Percentiles rank a stretch among this genome's conserved stretches.
These are phyloP conservation scores for Fraxinus paxiana DNA, from an alignment of 305 asterid species.

Conservation along the genomic window DNA sequence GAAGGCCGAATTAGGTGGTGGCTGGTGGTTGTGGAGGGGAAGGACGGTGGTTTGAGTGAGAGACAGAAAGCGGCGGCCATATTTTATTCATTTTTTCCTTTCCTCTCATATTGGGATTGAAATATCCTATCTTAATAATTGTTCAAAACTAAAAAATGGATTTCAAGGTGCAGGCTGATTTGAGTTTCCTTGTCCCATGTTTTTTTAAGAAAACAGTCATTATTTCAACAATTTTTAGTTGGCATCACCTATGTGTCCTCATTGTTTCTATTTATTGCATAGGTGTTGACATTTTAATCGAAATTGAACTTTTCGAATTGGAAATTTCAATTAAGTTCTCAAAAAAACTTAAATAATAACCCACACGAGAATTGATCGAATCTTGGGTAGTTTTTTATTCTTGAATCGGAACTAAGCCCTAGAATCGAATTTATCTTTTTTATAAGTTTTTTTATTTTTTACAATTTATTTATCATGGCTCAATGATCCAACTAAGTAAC, in stretches of 20 bases:
- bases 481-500: too few species aligned
- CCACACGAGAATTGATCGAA: background rate
- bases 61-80: conserved; percentile 36
- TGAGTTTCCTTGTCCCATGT: background rate
- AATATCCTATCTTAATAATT: background rate
- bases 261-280: background rate
- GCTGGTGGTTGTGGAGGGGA: conserved; percentile 31
- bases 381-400: background rate
- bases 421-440: too few species aligned
- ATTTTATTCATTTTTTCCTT: background rate
- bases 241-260: background rate
- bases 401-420: background rate
- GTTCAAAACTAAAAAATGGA: background rate
- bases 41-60: conserved; percentile 32
- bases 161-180: background rate
- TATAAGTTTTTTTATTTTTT: too few species aligned
- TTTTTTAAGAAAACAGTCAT: background rate
- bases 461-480: background rate
- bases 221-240: background rate
- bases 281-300: background rate
- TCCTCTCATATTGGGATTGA: background rate
- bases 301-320: background rate
- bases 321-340: too few species aligned
- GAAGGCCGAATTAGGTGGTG: conserved; percentile 11
- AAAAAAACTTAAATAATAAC: too few species aligned